A percentile compares a stretch with the other conserved stretches of the same genome.
phyloP scores from a whole-genome alignment of 495 filamentous ascomycete species.

The Talaromyces trachyspermus region DNA sequence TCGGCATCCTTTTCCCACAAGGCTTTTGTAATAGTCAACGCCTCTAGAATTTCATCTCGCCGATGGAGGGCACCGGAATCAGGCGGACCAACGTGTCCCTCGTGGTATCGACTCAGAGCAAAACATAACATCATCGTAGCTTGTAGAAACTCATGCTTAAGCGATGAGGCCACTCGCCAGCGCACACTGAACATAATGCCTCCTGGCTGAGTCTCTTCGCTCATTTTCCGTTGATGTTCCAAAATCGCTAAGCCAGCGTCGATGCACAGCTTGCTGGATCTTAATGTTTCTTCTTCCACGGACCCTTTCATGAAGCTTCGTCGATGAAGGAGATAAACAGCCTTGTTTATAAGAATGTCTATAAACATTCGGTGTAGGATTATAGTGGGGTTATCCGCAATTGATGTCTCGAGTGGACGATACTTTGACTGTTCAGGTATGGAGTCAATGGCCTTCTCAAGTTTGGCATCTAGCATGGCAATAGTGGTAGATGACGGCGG shows the following conservation, averaged over 20 bases:
- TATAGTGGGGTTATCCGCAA: conserved; percentile 6
- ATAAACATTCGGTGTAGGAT: conserved; percentile 9
- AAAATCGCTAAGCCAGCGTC: conserved; percentile 32
- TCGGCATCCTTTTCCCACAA: conserved; percentile 2
- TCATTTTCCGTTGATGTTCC: conserved; percentile 15
- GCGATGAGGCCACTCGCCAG: conserved; percentile 25
- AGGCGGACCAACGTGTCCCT: not conserved
- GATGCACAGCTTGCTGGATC: conserved; percentile 21
- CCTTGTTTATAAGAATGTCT: conserved; percentile 11
- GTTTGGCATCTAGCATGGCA: conserved; percentile 5
- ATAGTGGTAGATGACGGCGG: conserved; percentile 6
- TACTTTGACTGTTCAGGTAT: conserved; percentile 3
- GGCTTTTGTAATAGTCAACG: not conserved
- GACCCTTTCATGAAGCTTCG: conserved; percentile 10
- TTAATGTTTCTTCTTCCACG: conserved; percentile 6
- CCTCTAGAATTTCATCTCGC: conserved; percentile 4
- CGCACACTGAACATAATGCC: conserved; percentile 24
- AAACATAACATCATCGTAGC: conserved; percentile 33
- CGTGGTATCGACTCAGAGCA: conserved; percentile 3
- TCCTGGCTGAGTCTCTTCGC: conserved; percentile 24
- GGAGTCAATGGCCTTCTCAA: conserved; percentile 6
- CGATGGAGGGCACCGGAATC: not conserved
- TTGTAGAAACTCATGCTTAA: conserved; percentile 29
- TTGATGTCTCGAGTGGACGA: conserved; percentile 8
- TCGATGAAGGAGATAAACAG: conserved; percentile 11